Conservation (phyloP, 1,284 basidiomycete species). For the Moesziomyces antarcticus region DNA sequence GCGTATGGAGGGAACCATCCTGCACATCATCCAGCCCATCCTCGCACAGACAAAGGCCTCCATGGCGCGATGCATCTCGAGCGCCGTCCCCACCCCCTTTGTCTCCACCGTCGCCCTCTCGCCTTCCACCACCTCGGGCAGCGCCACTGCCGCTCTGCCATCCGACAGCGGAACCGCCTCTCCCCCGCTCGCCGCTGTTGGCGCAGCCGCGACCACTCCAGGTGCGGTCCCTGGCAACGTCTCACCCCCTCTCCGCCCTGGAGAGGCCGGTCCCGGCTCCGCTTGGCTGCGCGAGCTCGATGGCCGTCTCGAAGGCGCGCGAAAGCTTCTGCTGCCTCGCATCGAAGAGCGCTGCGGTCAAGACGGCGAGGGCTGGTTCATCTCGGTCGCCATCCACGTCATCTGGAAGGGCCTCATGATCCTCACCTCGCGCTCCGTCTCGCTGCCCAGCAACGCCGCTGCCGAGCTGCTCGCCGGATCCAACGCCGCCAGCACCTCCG, state of each 20-base stretch:
- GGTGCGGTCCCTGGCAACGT: constrained; percentile 24
- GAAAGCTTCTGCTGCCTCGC: constrained; percentile 59
- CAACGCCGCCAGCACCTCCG: constrained; percentile 43
- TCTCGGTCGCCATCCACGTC: constrained; percentile 63
- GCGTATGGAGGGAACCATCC: constrained; percentile 65
- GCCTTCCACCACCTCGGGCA: constrained; percentile 34
- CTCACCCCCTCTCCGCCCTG: constrained; percentile 31
- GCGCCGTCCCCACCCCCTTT: constrained; percentile 57
- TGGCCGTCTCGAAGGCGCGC: constrained; percentile 59
- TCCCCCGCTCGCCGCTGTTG: constrained; percentile 11
- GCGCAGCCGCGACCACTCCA: constrained; percentile 3
- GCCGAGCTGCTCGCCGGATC: constrained; percentile 23
- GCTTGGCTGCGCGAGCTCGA: constrained; percentile 63
- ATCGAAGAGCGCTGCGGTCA: constrained; percentile 62
- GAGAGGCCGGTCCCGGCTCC: constrained; percentile 34
- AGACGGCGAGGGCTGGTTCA: constrained; percentile 66
- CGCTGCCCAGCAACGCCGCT: constrained; percentile 37
- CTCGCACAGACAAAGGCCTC: constrained; percentile 54
- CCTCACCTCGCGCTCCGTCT: constrained; percentile 57
- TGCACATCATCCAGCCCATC: constrained; percentile 65
- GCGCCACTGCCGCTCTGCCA: constrained; percentile 1
- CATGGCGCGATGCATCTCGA: constrained; percentile 52
- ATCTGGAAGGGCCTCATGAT: constrained; percentile 66
- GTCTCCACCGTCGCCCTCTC: constrained; percentile 38
- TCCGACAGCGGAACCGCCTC: constrained; percentile 16